phyloP scores from a whole-genome alignment of 2,329 filamentous ascomycete genomes.

The Xylariaceae sp. region DNA sequence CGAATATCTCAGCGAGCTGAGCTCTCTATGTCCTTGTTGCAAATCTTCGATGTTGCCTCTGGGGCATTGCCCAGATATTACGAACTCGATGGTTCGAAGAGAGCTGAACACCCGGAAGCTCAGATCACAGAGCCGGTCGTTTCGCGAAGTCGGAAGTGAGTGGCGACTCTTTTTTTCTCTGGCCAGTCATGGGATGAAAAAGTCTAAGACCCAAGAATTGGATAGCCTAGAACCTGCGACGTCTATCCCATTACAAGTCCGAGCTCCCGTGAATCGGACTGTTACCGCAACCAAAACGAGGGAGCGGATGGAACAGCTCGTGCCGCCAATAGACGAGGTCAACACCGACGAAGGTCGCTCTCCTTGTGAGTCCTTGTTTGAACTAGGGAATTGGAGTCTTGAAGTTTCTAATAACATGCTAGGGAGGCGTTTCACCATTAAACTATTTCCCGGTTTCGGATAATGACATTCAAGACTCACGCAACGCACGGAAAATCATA shows the following conservation, averaged over 20 bases:
- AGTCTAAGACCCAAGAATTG: conserved; percentile 13
- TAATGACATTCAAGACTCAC: no score
- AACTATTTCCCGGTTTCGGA: no score
- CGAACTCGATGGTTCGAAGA: conserved; percentile 80
- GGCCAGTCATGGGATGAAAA: conserved; percentile 20
- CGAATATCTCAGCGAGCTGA: conserved; percentile 71
- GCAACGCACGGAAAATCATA: no score
- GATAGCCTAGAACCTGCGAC: conserved; percentile 16
- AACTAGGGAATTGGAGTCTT: no score
- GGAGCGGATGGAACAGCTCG: conserved; percentile 28
- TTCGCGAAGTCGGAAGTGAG: conserved; percentile 28
- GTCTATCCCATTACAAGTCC: conserved; percentile 22
- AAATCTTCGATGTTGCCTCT: conserved; percentile 75
- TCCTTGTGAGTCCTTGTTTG: conserved; percentile 29
- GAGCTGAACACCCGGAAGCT: conserved; percentile 66
- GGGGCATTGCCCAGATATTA: conserved; percentile 65
- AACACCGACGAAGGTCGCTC: conserved; percentile 31
- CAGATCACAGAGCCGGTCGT: conserved; percentile 48
- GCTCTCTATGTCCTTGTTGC: conserved; percentile 86
- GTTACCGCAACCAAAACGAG: conserved; percentile 14
- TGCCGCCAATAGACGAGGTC: conserved; percentile 28
- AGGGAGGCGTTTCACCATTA: no score
- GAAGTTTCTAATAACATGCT: no score
- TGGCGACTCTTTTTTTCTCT: conserved; percentile 23
- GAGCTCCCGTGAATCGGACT: conserved; percentile 7